Evolutionary conservation across 2,329 filamentous ascomycete species (phyloP).

Genomic region (Botryotinia narcissicola): DNA sequence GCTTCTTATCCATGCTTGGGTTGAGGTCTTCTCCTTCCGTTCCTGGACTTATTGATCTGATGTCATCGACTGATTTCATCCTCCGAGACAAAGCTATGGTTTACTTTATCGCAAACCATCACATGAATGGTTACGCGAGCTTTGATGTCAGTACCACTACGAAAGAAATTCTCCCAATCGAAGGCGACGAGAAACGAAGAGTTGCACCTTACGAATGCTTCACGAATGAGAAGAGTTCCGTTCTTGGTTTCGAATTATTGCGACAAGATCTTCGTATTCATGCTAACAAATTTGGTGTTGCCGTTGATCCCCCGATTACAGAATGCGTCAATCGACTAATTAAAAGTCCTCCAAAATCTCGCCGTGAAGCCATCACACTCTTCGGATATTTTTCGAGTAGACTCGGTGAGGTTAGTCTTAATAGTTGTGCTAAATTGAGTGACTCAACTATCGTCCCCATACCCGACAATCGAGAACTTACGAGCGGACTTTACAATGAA

Average conservation of each 20-base stretch:
- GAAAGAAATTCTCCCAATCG: slow-evolving; percentile 68
- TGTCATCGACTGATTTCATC: slow-evolving; percentile 58
- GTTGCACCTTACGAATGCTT: slow-evolving; percentile 77
- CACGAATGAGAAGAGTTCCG: slow-evolving; percentile 70
- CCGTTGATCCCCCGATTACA: slow-evolving; percentile 73
- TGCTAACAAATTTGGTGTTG: slow-evolving; percentile 81
- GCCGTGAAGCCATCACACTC: slow-evolving; percentile 63
- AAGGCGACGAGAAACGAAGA: slow-evolving; percentile 62
- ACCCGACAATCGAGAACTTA: slow-evolving; percentile 36
- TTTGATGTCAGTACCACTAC: slow-evolving; percentile 57
- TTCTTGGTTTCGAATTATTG: slow-evolving; percentile 80
- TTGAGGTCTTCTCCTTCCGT: slow-evolving; percentile 69
- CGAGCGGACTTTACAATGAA: slow-evolving; percentile 38
- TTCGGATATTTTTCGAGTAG: slow-evolving; percentile 84
- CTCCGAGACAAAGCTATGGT: slow-evolving; percentile 69
- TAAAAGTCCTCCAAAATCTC: slow-evolving; percentile 66
- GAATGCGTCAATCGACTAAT: slow-evolving; percentile 74
- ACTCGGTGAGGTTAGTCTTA: slow-evolving; percentile 67
- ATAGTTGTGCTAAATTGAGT: slow-evolving; percentile 58
- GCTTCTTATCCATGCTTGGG: slow-evolving; percentile 71
- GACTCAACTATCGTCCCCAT: slow-evolving; percentile 73
- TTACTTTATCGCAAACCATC: slow-evolving; percentile 81
- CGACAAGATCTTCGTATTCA: slow-evolving; percentile 74
- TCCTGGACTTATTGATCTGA: slow-evolving; percentile 73
- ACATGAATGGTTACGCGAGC: slow-evolving; percentile 69